Percentiles rank a stretch among this genome's conserved stretches.
Evolutionary conservation across 257 asterid genomes (phyloP).

Genomic region (Solanum dulcamara): DNA sequence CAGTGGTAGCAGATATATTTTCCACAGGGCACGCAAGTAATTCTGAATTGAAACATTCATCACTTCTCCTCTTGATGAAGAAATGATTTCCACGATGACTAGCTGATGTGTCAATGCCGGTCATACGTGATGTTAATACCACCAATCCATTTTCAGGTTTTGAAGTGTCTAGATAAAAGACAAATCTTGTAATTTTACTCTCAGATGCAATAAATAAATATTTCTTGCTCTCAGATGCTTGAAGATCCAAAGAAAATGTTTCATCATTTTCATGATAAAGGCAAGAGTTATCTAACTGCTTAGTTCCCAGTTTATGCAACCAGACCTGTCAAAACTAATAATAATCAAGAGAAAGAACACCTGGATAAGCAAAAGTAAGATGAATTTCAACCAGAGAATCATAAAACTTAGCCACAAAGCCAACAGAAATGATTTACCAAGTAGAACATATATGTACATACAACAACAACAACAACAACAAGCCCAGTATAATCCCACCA

Average conservation of each 20-base stretch:
- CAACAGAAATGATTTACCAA: background rate
- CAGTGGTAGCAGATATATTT: constrained; percentile 43
- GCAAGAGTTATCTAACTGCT: constrained; percentile 62
- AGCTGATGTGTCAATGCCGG: constrained; percentile 70
- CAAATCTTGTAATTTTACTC: constrained; percentile 81
- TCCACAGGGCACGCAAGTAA: constrained; percentile 74
- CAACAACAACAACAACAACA: no score
- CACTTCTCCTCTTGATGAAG: constrained; percentile 72
- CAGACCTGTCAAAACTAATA: constrained; percentile 48
- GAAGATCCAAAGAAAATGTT: constrained; percentile 60
- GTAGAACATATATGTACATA: background rate
- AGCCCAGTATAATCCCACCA: no score
- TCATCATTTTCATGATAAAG: constrained; percentile 89
- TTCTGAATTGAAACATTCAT: constrained; percentile 76
- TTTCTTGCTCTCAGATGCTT: constrained; percentile 85
- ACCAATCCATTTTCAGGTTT: constrained; percentile 53
- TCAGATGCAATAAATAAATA: constrained; percentile 65
- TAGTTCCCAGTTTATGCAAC: constrained; percentile 71
- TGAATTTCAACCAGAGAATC: background rate
- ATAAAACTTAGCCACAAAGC: background rate
- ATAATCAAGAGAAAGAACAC: background rate
- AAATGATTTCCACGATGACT: constrained; percentile 95
- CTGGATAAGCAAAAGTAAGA: background rate
- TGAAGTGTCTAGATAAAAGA: constrained; percentile 67
- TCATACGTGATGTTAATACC: constrained; percentile 60